Evolutionary conservation across 2,329 filamentous ascomycete genomes (phyloP).

Genomic region (Fusarium sp.): DNA sequence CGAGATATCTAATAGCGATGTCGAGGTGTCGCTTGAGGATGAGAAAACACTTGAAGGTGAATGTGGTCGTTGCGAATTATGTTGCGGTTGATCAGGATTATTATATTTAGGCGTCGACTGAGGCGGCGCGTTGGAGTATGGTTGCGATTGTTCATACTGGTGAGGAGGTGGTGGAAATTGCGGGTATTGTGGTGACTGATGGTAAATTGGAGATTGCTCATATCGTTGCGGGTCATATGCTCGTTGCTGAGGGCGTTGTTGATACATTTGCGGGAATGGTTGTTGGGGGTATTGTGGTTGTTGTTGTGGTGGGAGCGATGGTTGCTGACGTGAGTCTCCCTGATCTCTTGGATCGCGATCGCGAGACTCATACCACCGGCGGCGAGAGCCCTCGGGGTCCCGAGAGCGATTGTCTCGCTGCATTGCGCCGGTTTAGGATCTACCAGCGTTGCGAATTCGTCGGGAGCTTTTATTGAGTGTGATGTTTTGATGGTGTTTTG

Average conservation of each 20-base stretch:
- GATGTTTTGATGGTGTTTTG: slow-evolving; percentile 46
- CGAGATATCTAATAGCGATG: slow-evolving; percentile 75
- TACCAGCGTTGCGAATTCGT: slow-evolving; percentile 38
- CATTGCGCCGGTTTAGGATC: slow-evolving; percentile 53
- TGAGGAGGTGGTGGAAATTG: slow-evolving; percentile 24
- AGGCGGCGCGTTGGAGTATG: slow-evolving; percentile 31
- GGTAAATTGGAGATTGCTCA: slow-evolving; percentile 36
- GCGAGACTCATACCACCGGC: slow-evolving; percentile 56
- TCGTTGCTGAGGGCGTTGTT: slow-evolving; percentile 28
- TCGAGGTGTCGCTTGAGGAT: slow-evolving; percentile 63
- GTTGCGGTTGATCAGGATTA: slow-evolving; percentile 26
- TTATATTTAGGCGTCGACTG: slow-evolving; percentile 35
- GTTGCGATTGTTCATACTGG: slow-evolving; percentile 33
- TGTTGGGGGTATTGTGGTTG: slow-evolving; percentile 32
- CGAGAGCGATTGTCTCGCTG: slow-evolving; percentile 66
- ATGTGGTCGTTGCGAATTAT: slow-evolving; percentile 42
- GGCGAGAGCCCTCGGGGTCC: slow-evolving; percentile 66
- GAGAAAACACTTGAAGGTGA: slow-evolving; percentile 52
- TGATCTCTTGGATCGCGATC: slow-evolving; percentile 48
- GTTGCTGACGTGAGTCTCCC: slow-evolving; percentile 40
- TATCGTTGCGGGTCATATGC: slow-evolving; percentile 32
- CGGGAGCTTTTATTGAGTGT: slow-evolving; percentile 10
- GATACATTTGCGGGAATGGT: slow-evolving; percentile 25
- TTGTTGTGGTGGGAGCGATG: slow-evolving; percentile 27
- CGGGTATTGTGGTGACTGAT: slow-evolving; percentile 36